These are phyloP conservation scores for Cryomyces antarcticus DNA, from an alignment of 495 filamentous ascomycete species.

Conservation along the genomic window DNA sequence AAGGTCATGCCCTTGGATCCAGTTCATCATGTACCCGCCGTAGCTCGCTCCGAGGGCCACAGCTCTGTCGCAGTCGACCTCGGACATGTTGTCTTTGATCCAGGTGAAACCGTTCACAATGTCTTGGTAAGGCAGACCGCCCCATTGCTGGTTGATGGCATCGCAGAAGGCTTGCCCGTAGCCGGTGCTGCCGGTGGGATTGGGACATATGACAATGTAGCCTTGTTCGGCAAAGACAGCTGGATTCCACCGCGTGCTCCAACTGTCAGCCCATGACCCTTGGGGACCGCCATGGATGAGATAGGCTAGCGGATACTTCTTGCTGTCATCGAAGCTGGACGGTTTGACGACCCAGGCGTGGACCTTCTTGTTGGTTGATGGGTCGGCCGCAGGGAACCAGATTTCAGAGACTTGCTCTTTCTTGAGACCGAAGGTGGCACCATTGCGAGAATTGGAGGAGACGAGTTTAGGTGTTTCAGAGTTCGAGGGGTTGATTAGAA, in stretches of 20 bases:
- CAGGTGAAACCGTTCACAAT: slow-evolving; percentile 31
- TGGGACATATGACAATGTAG: slow-evolving; percentile 33
- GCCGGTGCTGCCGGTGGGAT: slow-evolving; percentile 30
- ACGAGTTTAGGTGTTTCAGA: slow-evolving; percentile 6
- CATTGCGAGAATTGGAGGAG: slow-evolving; percentile 42
- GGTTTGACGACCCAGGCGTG: slow-evolving; percentile 41
- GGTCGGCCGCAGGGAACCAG: slow-evolving; percentile 13
- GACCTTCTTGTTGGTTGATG: slow-evolving; percentile 16
- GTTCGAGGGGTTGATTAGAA: slow-evolving; percentile 4
- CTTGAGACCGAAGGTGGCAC: slow-evolving; percentile 39
- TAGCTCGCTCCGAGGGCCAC: slow-evolving; percentile 31
- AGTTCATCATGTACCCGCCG: slow-evolving; percentile 17
- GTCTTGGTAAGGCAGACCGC: slow-evolving; percentile 33
- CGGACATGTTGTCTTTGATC: slow-evolving; percentile 26
- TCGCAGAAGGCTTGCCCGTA: slow-evolving; percentile 29
- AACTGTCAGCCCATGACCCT: slow-evolving; percentile 26
- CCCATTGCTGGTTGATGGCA: slow-evolving; percentile 29
- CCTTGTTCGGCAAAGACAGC: slow-evolving; percentile 36
- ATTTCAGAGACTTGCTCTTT: slow-evolving; percentile 24
- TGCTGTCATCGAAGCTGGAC: slow-evolving; percentile 22
- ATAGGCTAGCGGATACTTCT: slow-evolving; percentile 29
- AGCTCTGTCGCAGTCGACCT: slow-evolving; percentile 27
- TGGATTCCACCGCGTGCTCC: slow-evolving; percentile 31
- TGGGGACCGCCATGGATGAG: slow-evolving; percentile 35
- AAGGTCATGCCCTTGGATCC: slow-evolving; percentile 33